Evolutionary conservation across 768 basidiomycete species (phyloP), one percentile per base, ranked within the genome.

Genomic region (Xanthoconium stramineum): DNA sequence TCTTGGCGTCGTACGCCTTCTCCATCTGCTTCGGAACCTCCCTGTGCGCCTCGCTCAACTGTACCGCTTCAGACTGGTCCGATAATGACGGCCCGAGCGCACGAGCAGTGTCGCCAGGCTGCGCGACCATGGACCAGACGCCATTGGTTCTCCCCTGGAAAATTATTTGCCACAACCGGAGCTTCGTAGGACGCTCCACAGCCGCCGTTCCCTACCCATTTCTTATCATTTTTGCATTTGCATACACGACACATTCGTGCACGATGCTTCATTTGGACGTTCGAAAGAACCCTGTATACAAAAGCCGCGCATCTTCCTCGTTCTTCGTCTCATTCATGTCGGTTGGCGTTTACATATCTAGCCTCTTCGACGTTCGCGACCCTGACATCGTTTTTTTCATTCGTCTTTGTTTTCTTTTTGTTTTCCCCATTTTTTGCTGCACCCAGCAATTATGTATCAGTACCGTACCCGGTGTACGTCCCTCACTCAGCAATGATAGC

Each of bases 61-160:
- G 65, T 65, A 61, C 71, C 63, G 66, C 39, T 56, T 17, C 62
- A 43, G 52, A 43, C 50, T 0, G 56, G 53, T 38, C 61, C 51
- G 38, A 40, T 58, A 11, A 54, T 46, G 53, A 66, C 63, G 54
- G 46, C 58, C 61, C 67, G 62, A 61, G 67, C 70, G 61, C 66
- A 65, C 44, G 68, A 68, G 47, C 65, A 66, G 38, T 73, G 71
- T 63, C 72, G 72, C 38, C 66, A 71, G 50, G 71, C 61, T 20
- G 63, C 67, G 36, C 67, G 71, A 33, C 69, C 70, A 60, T 74
- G 78, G 55, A 69, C 78, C 55, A 74, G 76, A 62, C 76, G 79
- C 37, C 72, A 76, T 60, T 84, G 83, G 83, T 83, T 83, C 66
- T 77, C 78, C 52, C 75, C 80, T 30, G 77, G 77, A 67, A 78